Evolutionary conservation across 2,329 filamentous ascomycete species (phyloP).

Genomic region (Hawksworthiomyces lignivorus): DNA sequence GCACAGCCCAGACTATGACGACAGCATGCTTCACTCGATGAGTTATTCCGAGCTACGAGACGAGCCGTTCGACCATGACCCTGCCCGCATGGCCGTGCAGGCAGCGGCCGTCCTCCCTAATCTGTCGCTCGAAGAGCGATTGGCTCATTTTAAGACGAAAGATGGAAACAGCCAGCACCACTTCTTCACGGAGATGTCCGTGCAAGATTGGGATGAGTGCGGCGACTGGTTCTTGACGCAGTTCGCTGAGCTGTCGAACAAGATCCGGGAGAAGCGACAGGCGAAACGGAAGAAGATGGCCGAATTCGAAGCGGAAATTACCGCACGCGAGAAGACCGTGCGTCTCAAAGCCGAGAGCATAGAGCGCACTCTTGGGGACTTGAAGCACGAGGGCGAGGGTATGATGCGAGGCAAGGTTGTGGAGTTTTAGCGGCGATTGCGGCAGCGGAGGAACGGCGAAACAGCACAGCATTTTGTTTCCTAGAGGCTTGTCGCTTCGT

Average conservation of each 20-base stretch:
- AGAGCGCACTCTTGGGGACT: constrained; percentile 44
- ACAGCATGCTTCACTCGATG: constrained; percentile 46
- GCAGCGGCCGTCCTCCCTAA: constrained; percentile 25
- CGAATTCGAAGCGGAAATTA: constrained; percentile 48
- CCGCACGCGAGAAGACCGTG: constrained; percentile 46
- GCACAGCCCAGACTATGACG: constrained; percentile 47
- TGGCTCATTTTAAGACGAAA: constrained; percentile 42
- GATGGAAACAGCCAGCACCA: constrained; percentile 33
- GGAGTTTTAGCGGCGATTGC: too few relatives aligned
- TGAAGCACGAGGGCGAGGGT: constrained; percentile 48
- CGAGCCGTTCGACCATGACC: constrained; percentile 52
- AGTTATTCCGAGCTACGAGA: constrained; percentile 40
- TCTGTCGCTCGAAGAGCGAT: constrained; percentile 38
- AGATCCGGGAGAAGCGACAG: constrained; percentile 39
- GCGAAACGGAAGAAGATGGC: constrained; percentile 42
- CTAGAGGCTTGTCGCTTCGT: too few relatives aligned
- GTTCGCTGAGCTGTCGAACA: constrained; percentile 42
- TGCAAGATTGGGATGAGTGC: constrained; percentile 51
- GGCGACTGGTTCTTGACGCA: constrained; percentile 53
- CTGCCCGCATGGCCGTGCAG: constrained; percentile 36
- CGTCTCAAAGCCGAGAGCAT: constrained; percentile 46
- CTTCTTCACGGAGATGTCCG: constrained; percentile 45
- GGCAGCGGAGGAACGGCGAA: too few relatives aligned
- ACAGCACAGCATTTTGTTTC: too few relatives aligned
- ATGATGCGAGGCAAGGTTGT: constrained; percentile 42